phyloP scores from a whole-genome alignment of 2,329 filamentous ascomycete genomes.

The Ampelomyces quisqualis region DNA sequence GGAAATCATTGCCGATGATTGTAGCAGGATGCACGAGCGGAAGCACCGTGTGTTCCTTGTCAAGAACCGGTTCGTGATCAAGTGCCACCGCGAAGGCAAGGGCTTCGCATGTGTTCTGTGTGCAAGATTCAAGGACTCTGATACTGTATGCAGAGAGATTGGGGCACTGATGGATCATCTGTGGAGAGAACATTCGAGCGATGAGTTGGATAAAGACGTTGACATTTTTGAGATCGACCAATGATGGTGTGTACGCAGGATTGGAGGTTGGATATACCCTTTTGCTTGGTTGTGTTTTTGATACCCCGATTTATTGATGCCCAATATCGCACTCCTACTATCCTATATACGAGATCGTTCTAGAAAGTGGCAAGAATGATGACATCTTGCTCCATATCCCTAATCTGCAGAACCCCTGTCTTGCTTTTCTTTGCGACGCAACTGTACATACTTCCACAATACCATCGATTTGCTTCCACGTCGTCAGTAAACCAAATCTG shows the following conservation, averaged over 20 bases:
- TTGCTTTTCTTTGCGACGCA: constrained; percentile 22
- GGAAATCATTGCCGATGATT: constrained; percentile 27
- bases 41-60: constrained; percentile 24
- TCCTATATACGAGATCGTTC: neutral
- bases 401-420: constrained; percentile 11
- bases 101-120: constrained; percentile 38
- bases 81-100: constrained; percentile 32
- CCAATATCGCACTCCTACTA: neutral
- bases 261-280: too few species aligned
- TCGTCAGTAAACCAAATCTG: constrained; percentile 30
- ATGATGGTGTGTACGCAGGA: neutral
- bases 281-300: neutral
- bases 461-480: constrained; percentile 41
- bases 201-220: constrained; percentile 30
- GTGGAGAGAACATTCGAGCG: constrained; percentile 34
- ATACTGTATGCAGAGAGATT: constrained; percentile 31
- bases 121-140: constrained; percentile 22
- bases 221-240: constrained; percentile 25
- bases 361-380: constrained; percentile 19
- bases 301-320: neutral
- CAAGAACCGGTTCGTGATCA: constrained; percentile 34
- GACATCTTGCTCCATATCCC: constrained; percentile 8
- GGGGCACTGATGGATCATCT: constrained; percentile 36
- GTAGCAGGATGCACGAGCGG: constrained; percentile 8
- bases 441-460: constrained; percentile 28